Evolutionary conservation across 495 filamentous ascomycete genomes (phyloP).

Genomic region (Amniculicola lignicola): DNA sequence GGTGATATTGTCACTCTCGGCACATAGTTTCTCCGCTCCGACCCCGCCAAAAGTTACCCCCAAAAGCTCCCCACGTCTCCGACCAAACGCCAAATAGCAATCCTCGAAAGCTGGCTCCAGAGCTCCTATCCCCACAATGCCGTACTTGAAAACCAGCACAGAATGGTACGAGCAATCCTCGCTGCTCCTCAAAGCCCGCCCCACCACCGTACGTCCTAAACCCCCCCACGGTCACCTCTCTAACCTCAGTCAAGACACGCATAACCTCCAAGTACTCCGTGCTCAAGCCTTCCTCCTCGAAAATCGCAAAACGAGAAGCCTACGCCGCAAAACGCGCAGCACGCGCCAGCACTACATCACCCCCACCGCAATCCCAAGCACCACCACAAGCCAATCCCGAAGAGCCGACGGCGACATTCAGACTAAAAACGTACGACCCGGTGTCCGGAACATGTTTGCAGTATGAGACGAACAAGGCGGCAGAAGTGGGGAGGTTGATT

Average conservation of each 20-base stretch:
- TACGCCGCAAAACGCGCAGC: conserved; percentile 29
- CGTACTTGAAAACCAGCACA: conserved; percentile 58
- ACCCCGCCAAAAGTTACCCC: conserved; percentile 27
- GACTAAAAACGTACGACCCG: conserved; percentile 88
- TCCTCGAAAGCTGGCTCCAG: background rate
- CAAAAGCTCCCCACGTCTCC: background rate
- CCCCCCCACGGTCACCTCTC: conserved; percentile 1
- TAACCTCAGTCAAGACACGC: conserved; percentile 56
- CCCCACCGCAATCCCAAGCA: conserved; percentile 38
- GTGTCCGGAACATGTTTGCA: conserved; percentile 60
- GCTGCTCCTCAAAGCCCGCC: conserved; percentile 60
- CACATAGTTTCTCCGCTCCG: conserved; percentile 12
- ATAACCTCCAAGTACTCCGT: conserved; percentile 85
- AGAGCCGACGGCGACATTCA: conserved; percentile 59
- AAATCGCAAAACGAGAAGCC: conserved; percentile 38
- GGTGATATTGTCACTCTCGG: too few relatives aligned
- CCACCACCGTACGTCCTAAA: conserved; percentile 54
- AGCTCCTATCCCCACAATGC: too few relatives aligned
- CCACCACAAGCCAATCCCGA: too few relatives aligned
- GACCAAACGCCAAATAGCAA: background rate
- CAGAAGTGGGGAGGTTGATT: conserved; percentile 80
- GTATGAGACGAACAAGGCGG: conserved; percentile 50
- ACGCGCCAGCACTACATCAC: conserved; percentile 32
- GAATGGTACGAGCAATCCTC: conserved; percentile 63
- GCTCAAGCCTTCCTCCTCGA: conserved; percentile 45